phyloP scores from a whole-genome alignment of 176 grass and related monocot species.

The Cocos nucifera region DNA sequence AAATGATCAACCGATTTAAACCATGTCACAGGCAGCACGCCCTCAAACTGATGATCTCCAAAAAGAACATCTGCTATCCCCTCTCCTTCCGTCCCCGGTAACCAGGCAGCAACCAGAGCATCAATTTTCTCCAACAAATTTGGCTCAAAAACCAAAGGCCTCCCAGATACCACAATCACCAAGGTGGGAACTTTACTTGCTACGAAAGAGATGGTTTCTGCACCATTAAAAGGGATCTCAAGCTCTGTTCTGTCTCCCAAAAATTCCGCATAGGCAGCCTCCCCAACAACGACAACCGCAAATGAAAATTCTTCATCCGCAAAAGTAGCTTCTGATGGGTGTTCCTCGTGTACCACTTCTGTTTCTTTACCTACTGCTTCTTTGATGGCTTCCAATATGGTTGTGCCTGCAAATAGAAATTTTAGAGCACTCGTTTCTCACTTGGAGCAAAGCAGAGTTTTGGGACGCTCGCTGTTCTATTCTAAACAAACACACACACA shows the following conservation, averaged over 20 bases:
- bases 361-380: slow-evolving; percentile 42
- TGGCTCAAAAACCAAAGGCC: slow-evolving; percentile 60
- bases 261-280: slow-evolving; percentile 62
- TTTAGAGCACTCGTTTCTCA: too few species aligned
- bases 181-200: slow-evolving; percentile 45
- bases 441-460: too few species aligned
- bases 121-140: slow-evolving; percentile 47
- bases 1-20: slow-evolving; percentile 60
- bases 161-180: slow-evolving; percentile 62
- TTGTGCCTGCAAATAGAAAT: slow-evolving; percentile 49
- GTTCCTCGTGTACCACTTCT: slow-evolving; percentile 54
- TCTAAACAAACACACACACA: too few species aligned
- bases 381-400: slow-evolving; percentile 64
- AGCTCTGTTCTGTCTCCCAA: slow-evolving; percentile 65
- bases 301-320: slow-evolving; percentile 39
- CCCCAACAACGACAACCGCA: slow-evolving; percentile 68
- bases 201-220: slow-evolving; percentile 32
- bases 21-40: slow-evolving; percentile 69
- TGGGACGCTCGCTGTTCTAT: too few species aligned
- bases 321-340: slow-evolving; percentile 46
- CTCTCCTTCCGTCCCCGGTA: slow-evolving; percentile 63
- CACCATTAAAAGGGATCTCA: slow-evolving; percentile 51
- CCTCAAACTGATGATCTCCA: slow-evolving; percentile 71
- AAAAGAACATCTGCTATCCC: slow-evolving; percentile 71
- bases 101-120: slow-evolving; percentile 70